These are phyloP conservation scores for Lyophyllum decastes DNA, from an alignment of 768 basidiomycete genomes.

Conservation along the genomic window DNA sequence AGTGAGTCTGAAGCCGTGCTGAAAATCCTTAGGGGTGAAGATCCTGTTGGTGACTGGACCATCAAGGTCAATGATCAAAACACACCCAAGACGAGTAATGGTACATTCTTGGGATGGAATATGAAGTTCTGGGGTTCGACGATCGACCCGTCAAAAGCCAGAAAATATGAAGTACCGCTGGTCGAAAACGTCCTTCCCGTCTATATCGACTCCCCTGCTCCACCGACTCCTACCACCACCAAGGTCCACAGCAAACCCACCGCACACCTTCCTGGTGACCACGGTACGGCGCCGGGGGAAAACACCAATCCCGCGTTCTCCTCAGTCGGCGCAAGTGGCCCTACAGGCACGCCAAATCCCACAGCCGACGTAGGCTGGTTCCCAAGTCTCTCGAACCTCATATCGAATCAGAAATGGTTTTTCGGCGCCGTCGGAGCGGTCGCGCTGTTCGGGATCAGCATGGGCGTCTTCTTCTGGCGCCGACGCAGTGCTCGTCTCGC, in stretches of 20 bases:
- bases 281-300: slow-evolving; percentile 78
- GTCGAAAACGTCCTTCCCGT: slow-evolving; percentile 52
- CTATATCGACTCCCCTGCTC: slow-evolving; percentile 36
- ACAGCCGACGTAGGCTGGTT: slow-evolving; percentile 87
- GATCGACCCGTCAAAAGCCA: slow-evolving; percentile 68
- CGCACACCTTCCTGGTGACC: slow-evolving; percentile 82
- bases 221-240: slow-evolving; percentile 42
- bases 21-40: slow-evolving; percentile 74
- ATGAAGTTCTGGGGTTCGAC: slow-evolving; percentile 91
- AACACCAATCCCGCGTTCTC: slow-evolving; percentile 75
- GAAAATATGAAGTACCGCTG: slow-evolving; percentile 60
- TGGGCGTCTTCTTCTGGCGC: slow-evolving; percentile 80
- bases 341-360: slow-evolving; percentile 39
- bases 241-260: slow-evolving; percentile 85
- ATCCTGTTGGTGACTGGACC: slow-evolving; percentile 89
- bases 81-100: slow-evolving; percentile 51
- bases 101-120: slow-evolving; percentile 86
- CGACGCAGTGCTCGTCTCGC: slow-evolving; percentile 48
- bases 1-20: slow-evolving; percentile 12
- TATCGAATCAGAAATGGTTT: slow-evolving; percentile 85
- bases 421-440: slow-evolving; percentile 85
- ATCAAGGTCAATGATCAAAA: slow-evolving; percentile 82
- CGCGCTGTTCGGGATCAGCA: slow-evolving; percentile 67
- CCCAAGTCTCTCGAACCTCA: slow-evolving; percentile 70
- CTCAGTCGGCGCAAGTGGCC: slow-evolving; percentile 24